phyloP scores from a whole-genome alignment of 75 land plant genomes.

The Pinus albicaulis region DNA sequence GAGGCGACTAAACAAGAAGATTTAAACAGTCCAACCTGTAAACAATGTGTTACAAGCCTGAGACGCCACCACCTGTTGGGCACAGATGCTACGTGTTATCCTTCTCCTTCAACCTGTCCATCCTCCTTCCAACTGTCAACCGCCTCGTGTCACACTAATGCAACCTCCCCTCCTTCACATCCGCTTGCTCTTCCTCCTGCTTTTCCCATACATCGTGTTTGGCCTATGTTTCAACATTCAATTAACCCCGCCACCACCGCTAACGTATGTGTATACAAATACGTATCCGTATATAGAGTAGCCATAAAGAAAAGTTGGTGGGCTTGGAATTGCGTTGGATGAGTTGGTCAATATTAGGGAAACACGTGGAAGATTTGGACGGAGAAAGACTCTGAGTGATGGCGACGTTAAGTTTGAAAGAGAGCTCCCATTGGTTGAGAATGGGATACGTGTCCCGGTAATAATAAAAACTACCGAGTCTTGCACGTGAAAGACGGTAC shows the following conservation, averaged over 20 bases:
- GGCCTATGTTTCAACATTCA: no score
- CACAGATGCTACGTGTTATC: constrained; percentile 3
- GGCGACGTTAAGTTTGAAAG: constrained; percentile 5
- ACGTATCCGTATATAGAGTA: background rate
- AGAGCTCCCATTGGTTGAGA: constrained; percentile 5
- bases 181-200: no score
- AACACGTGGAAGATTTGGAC: constrained; percentile 6
- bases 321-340: background rate
- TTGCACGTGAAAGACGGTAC: constrained; percentile 12
- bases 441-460: background rate
- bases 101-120: constrained; percentile 6
- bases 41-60: constrained; percentile 4
- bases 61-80: constrained; percentile 8
- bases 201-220: no score
- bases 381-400: constrained; percentile 1
- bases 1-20: background rate
- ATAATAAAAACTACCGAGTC: background rate
- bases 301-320: constrained; percentile 6
- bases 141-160: constrained; percentile 5
- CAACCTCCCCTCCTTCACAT: no score
- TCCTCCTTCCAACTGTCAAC: constrained; percentile 7
- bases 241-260: no score
- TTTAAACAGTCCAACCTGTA: background rate
- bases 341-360: background rate
- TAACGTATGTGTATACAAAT: background rate